Percentiles rank a stretch among this genome's conserved stretches.
phyloP scores from a whole-genome alignment of 1,284 basidiomycete species.

The Trichosporon coremiiforme region DNA sequence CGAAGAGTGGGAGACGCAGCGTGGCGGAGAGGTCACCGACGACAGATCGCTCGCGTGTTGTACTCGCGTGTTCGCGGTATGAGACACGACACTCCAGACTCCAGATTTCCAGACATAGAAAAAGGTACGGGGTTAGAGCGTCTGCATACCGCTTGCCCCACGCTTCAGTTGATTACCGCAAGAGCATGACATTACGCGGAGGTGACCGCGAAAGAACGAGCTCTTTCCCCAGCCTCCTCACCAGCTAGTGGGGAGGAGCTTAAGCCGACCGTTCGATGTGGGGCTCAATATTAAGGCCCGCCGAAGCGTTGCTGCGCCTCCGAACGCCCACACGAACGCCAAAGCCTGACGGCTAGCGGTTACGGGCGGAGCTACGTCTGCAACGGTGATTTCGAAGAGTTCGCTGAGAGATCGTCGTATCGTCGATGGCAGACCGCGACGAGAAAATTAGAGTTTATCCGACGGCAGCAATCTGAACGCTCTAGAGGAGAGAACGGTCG shows the following conservation, averaged over 20 bases:
- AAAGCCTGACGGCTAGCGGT: not conserved
- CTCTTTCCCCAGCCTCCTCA: no score
- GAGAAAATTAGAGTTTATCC: conserved; percentile 6
- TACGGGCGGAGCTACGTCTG: conserved; percentile 10
- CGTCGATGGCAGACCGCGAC: not conserved
- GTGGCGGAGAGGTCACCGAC: not conserved
- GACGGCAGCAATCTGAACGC: not conserved
- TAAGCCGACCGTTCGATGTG: not conserved
- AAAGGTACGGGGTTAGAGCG: not conserved
- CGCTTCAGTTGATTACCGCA: not conserved
- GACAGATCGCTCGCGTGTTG: no score
- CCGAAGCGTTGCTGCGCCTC: not conserved
- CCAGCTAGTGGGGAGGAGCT: not conserved
- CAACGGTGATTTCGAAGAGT: conserved; percentile 1
- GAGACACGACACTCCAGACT: not conserved
- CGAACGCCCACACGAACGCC: not conserved
- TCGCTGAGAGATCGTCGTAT: not conserved
- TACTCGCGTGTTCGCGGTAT: not conserved
- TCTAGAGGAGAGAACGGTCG: not conserved
- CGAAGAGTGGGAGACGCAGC: not conserved
- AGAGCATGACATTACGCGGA: not conserved
- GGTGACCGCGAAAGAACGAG: not conserved
- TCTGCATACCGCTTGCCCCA: not conserved
- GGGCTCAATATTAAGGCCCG: not conserved
- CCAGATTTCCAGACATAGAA: no score